These are phyloP conservation scores for Fusarium burgessii DNA, from an alignment of 2,329 filamentous ascomycete genomes.

Conservation along the genomic window DNA sequence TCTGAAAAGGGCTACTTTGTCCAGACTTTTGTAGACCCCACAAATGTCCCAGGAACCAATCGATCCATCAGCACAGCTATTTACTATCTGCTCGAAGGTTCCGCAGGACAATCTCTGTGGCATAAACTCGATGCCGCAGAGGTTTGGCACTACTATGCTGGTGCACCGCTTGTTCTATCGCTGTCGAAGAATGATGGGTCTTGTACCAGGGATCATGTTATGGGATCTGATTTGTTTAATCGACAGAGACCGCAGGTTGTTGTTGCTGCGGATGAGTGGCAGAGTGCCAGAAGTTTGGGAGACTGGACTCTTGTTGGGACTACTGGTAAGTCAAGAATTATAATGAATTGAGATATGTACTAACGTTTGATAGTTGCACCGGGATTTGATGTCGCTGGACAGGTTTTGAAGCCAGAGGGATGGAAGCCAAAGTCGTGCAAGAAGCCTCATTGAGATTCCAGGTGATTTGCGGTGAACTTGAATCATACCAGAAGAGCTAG, in stretches of 20 bases:
- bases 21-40: constrained; percentile 60
- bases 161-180: constrained; percentile 61
- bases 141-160: constrained; percentile 67
- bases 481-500: accelerated
- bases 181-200: constrained; percentile 59
- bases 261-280: constrained; percentile 19
- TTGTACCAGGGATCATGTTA: constrained; percentile 16
- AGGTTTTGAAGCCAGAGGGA: constrained; percentile 18
- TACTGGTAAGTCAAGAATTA: constrained; percentile 4
- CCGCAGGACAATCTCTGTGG: constrained; percentile 59
- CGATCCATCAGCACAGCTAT: constrained; percentile 63
- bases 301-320: constrained; percentile 35
- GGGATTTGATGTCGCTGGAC: constrained; percentile 13
- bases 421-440: constrained; percentile 29
- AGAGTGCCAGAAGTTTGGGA: constrained; percentile 15
- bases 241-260: constrained; percentile 28
- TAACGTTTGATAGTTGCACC: constrained; percentile 23
- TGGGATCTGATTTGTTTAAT: constrained; percentile 14
- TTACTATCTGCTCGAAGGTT: constrained; percentile 64
- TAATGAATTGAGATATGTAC: not conserved
- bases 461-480: accelerated
- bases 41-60: constrained; percentile 36
- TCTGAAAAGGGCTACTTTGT: constrained; percentile 63
- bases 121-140: constrained; percentile 62
- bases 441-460: not conserved